Conservation (phyloP, 805 yeast genomes). For the Hanseniaspora hatyaiensis region DNA sequence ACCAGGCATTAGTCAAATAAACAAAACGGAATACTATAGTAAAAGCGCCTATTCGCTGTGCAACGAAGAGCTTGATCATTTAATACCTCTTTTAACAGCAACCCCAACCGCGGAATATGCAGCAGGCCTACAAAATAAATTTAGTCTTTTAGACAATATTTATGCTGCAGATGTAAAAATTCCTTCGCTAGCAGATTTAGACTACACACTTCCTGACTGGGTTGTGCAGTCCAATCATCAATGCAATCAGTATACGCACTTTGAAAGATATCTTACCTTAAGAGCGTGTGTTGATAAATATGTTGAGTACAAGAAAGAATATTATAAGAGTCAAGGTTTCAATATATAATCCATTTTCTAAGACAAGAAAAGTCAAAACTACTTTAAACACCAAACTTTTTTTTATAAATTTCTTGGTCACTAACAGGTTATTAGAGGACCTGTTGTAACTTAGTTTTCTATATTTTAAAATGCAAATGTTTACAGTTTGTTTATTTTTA, state of each 20-base stretch:
- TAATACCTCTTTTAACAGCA: neutral
- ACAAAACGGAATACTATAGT: neutral
- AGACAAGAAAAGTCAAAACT: neutral
- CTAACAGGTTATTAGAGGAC: neutral
- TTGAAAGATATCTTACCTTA: neutral
- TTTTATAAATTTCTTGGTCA: no score
- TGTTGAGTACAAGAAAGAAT: neutral
- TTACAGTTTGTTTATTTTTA: neutral
- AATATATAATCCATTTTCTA: no score
- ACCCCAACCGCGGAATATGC: neutral
- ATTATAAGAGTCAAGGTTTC: no score
- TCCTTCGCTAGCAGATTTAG: neutral
- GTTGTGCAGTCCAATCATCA: neutral
- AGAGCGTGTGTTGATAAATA: neutral
- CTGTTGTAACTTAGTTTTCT: neutral
- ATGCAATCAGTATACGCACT: conserved; percentile 5
- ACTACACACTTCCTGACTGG: neutral
- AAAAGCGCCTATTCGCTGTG: neutral
- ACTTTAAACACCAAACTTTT: neutral
- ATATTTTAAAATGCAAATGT: neutral
- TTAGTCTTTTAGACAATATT: neutral
- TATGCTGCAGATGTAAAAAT: neutral
- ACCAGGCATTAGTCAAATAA: neutral
- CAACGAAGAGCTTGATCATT: neutral
- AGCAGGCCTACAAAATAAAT: neutral